Conservation (phyloP, 305 asterid species). For the Salvia sclarea region DNA sequence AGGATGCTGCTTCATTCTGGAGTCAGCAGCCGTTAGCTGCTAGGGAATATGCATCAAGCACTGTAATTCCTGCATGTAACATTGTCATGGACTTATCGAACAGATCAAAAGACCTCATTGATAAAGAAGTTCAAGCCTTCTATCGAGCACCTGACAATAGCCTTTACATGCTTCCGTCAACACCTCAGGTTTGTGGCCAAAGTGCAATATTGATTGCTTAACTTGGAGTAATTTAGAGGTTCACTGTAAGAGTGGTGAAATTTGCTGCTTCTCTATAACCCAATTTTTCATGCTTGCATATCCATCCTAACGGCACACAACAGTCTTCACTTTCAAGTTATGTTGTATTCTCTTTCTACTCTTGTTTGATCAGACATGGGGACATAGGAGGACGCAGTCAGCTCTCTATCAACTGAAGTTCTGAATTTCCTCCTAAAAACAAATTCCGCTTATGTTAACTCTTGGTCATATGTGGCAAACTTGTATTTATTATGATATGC, state of each 20-base stretch:
- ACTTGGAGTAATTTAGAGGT: constrained; percentile 15
- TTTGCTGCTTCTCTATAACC: constrained; percentile 7
- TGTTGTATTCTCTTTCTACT: constrained; percentile 2
- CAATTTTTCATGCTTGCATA: constrained; percentile 12
- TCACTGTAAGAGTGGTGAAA: constrained; percentile 4
- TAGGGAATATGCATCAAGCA: constrained; percentile 86
- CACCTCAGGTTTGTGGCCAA: constrained; percentile 75
- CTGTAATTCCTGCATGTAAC: constrained; percentile 83
- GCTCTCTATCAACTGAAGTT: neutral
- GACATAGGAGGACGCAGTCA: constrained; percentile 20
- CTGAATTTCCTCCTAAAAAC: neutral
- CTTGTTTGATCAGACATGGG: constrained; percentile 21
- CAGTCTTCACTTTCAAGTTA: constrained; percentile 19
- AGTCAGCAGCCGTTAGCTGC: constrained; percentile 90
- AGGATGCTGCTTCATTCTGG: constrained; percentile 98
- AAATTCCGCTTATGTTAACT: neutral
- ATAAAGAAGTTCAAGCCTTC: constrained; percentile 85
- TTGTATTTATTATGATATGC: constrained; percentile 16
- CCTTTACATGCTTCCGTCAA: constrained; percentile 94
- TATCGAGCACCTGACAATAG: constrained; percentile 82
- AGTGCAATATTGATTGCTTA: constrained; percentile 18
- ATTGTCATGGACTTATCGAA: constrained; percentile 71
- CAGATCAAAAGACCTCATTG: constrained; percentile 77
- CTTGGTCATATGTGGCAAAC: neutral
- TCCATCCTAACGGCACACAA: constrained; percentile 1